These are phyloP conservation scores for Calonectria naviculata DNA, from an alignment of 2,329 filamentous ascomycete genomes.

Conservation along the genomic window DNA sequence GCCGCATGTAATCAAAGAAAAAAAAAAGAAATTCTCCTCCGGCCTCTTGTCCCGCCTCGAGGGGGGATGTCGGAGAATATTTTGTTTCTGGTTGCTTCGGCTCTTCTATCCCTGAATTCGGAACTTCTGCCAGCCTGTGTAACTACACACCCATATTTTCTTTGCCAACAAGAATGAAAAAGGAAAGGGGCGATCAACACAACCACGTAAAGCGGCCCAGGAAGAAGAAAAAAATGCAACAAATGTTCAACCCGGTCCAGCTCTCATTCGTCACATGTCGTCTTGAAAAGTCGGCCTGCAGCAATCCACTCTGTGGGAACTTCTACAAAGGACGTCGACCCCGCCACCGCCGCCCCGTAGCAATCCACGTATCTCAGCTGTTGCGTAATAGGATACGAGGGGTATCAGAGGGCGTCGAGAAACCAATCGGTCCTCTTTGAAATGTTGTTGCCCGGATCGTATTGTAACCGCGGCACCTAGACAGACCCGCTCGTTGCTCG, in stretches of 20 bases:
- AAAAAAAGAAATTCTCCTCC: background rate
- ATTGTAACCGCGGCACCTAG: background rate
- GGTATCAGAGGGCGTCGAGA: background rate
- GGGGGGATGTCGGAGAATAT: background rate
- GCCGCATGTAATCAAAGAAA: background rate
- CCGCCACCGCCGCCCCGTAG: background rate
- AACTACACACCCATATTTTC: background rate
- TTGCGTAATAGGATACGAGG: background rate
- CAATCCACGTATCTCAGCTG: background rate
- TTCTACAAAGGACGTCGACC: background rate
- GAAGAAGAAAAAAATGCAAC: background rate
- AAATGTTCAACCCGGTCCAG: background rate
- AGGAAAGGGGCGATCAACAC: background rate
- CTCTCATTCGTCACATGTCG: conserved; percentile 5
- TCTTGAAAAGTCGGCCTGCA: conserved; percentile 1
- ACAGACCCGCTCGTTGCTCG: background rate
- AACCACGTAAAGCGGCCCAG: background rate
- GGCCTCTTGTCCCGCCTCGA: background rate
- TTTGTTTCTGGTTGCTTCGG: background rate
- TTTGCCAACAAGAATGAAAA: background rate
- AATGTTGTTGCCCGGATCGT: background rate
- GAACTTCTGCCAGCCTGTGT: background rate
- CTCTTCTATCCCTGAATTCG: background rate
- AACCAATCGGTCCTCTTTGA: background rate
- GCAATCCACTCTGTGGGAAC: conserved; percentile 10